Evolutionary conservation across 2,329 filamentous ascomycete species (phyloP).

Genomic region (Pyricularia sp.): DNA sequence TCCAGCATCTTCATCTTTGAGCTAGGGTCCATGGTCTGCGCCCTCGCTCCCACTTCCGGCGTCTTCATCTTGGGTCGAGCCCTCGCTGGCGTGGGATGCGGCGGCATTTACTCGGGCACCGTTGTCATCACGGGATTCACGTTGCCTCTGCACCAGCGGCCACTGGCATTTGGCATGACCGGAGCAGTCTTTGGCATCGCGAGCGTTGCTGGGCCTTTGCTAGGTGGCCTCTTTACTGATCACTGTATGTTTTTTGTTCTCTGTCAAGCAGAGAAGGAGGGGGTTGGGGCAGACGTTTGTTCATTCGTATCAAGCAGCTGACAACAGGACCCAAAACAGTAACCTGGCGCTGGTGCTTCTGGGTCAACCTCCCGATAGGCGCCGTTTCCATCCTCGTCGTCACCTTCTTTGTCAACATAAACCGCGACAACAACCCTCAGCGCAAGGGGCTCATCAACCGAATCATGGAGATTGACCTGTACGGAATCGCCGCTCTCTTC

Average conservation of each 20-base stretch:
- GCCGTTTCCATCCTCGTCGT: conserved; percentile 21
- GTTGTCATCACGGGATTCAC: conserved; percentile 32
- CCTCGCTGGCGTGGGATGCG: conserved; percentile 34
- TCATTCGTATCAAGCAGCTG: background rate
- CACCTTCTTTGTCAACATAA: conserved; percentile 34
- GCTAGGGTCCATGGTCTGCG: conserved; percentile 17
- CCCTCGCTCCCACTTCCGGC: conserved; percentile 29
- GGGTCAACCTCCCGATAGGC: conserved; percentile 12
- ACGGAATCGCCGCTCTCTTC: conserved; percentile 39
- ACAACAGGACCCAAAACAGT: conserved; percentile 4
- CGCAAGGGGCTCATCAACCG: conserved; percentile 24
- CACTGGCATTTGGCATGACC: conserved; percentile 38
- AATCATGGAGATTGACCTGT: conserved; percentile 36
- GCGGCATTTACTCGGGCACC: conserved; percentile 33
- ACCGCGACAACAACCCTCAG: conserved; percentile 21
- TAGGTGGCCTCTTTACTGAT: conserved; percentile 28
- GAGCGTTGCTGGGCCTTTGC: conserved; percentile 30
- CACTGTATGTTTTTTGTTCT: conserved; percentile 10
- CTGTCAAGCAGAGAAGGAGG: background rate
- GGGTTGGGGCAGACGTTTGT: no score
- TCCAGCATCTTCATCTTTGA: conserved; percentile 10
- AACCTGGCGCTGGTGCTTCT: conserved; percentile 24
- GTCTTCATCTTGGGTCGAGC: conserved; percentile 37
- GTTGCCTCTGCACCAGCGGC: conserved; percentile 41
- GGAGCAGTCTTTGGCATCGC: conserved; percentile 43